Evolutionary conservation across 164 flowering plant species (phyloP).

Genomic region (Tetrastigma voinierianum): DNA sequence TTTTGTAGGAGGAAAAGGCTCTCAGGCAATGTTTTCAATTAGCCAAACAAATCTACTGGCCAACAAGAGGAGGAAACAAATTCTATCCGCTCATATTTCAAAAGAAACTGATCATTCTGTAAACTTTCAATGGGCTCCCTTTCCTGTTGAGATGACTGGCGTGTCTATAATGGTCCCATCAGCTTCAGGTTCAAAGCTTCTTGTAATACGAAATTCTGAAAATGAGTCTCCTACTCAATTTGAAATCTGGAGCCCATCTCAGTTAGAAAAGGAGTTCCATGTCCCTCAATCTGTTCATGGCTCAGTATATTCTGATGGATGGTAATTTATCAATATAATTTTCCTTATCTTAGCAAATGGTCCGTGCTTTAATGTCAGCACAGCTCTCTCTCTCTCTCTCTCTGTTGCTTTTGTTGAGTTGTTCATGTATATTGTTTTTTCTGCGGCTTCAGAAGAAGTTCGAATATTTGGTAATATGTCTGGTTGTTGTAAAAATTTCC

Average conservation of each 20-base stretch:
- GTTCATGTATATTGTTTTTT: too few relatives aligned
- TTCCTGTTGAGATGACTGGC: conserved; percentile 83
- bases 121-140: conserved; percentile 89
- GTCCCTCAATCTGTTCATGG: conserved; percentile 83
- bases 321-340: conserved; percentile 43
- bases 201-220: conserved; percentile 70
- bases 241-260: conserved; percentile 80
- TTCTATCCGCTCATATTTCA: conserved; percentile 57
- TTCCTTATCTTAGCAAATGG: neutral
- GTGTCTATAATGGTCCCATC: conserved; percentile 79
- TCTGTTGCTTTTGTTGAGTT: too few relatives aligned
- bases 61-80: conserved; percentile 67
- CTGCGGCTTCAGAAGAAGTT: too few relatives aligned
- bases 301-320: conserved; percentile 81
- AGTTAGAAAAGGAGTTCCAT: conserved; percentile 77
- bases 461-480: too few relatives aligned
- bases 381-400: too few relatives aligned
- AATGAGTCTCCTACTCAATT: conserved; percentile 72
- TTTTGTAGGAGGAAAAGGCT: conserved; percentile 44
- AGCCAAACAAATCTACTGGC: conserved; percentile 79
- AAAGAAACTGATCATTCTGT: conserved; percentile 31
- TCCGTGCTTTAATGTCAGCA: too few relatives aligned
- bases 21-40: conserved; percentile 71
- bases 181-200: conserved; percentile 87
- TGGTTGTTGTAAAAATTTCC: too few relatives aligned